A percentile compares a stretch with the other conserved stretches of the same genome.
Evolutionary conservation across 169 alveolate species (phyloP).

Genomic region (Eimeria tenella): DNA sequence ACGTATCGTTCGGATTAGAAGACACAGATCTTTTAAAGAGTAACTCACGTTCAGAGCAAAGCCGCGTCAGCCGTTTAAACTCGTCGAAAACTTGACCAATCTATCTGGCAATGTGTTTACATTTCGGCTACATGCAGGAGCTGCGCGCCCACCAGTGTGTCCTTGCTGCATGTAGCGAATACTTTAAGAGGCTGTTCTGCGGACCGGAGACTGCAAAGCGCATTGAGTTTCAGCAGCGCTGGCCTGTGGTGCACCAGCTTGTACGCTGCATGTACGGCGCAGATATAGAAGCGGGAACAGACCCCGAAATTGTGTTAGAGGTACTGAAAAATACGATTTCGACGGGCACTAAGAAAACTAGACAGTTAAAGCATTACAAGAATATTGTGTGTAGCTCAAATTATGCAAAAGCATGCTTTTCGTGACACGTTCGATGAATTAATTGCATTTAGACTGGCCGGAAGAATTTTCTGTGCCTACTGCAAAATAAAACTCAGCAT

Average conservation of each 20-base stretch:
- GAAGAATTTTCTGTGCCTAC: neutral
- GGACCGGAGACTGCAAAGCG: constrained; percentile 70
- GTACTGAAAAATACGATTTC: neutral
- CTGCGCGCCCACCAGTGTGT: constrained; percentile 69
- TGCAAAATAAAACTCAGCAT: too few species aligned
- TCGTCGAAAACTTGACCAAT: too few species aligned
- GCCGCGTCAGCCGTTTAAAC: too few species aligned
- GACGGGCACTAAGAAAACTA: neutral
- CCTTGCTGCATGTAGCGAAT: constrained; percentile 73
- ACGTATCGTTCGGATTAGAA: too few species aligned
- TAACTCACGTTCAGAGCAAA: too few species aligned
- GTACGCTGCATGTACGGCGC: constrained; percentile 77
- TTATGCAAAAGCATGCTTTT: too few species aligned
- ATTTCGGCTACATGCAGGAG: constrained; percentile 40
- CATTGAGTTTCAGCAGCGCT: constrained; percentile 72
- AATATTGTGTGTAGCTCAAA: too few species aligned
- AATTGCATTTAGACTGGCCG: too few species aligned
- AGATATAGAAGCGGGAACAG: constrained; percentile 69
- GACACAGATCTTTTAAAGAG: too few species aligned
- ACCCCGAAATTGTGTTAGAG: constrained; percentile 68
- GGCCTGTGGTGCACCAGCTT: constrained; percentile 74
- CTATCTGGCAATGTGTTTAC: too few species aligned
- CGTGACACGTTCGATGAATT: too few species aligned
- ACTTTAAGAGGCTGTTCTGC: constrained; percentile 65
- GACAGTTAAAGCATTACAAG: too few species aligned